These are phyloP conservation scores for Serendipita sp. DNA, from an alignment of 768 basidiomycete genomes.

Conservation along the genomic window DNA sequence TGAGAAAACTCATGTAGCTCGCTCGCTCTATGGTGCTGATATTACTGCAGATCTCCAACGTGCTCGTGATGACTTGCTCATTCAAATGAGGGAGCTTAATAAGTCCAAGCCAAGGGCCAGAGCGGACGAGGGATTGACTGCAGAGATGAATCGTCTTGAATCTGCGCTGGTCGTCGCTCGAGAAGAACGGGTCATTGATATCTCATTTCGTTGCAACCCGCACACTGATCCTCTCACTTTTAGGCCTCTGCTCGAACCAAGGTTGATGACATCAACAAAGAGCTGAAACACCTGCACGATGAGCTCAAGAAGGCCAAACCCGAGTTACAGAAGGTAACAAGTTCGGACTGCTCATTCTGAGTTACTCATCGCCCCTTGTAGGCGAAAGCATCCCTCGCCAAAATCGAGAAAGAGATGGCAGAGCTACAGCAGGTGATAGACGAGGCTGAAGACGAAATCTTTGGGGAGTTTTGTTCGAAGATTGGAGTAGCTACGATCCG, in stretches of 20 bases:
- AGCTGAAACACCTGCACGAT: slow-evolving; percentile 65
- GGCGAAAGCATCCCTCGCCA: slow-evolving; percentile 38
- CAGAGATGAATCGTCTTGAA: slow-evolving; percentile 67
- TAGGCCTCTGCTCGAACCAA: slow-evolving; percentile 29
- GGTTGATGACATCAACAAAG: slow-evolving; percentile 69
- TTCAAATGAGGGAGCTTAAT: slow-evolving; percentile 66
- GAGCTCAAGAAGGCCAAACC: slow-evolving; percentile 52
- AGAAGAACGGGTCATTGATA: slow-evolving; percentile 61
- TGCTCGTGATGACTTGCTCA: slow-evolving; percentile 51
- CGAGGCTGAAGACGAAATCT: slow-evolving; percentile 66
- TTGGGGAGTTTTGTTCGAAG: slow-evolving; percentile 57
- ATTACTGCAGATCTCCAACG: slow-evolving; percentile 33
- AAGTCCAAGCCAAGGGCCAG: slow-evolving; percentile 74
- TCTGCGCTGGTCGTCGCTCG: slow-evolving; percentile 54
- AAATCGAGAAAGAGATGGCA: slow-evolving; percentile 39
- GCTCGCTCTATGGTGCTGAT: background rate
- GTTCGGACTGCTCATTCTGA: too few species aligned
- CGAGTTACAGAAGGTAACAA: slow-evolving; percentile 51
- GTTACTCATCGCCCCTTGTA: slow-evolving; percentile 16
- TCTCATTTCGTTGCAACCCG: background rate
- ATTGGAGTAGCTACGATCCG: slow-evolving; percentile 73
- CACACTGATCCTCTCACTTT: slow-evolving; percentile 2
- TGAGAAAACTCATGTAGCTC: too few species aligned
- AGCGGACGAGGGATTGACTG: slow-evolving; percentile 62
- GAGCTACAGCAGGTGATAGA: slow-evolving; percentile 44